phyloP scores from a whole-genome alignment of 2,329 filamentous ascomycete genomes.

The Zymoseptoria brevis region DNA sequence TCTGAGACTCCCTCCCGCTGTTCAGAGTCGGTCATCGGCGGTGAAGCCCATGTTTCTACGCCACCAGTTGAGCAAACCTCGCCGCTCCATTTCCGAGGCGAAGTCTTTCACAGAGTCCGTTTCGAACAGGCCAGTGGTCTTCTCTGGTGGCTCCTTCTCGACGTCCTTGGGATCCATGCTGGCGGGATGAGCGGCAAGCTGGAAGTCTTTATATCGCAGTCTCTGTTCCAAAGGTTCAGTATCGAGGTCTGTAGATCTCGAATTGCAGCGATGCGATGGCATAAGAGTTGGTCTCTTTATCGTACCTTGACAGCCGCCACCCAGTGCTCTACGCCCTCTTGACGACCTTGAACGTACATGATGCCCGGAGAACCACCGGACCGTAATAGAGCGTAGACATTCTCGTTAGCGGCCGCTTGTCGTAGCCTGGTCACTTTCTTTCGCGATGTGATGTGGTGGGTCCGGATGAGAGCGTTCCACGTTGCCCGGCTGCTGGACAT shows the following conservation, averaged over 20 bases:
- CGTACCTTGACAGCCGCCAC: conserved; percentile 52
- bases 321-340: conserved; percentile 52
- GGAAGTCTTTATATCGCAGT: conserved; percentile 65
- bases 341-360: conserved; percentile 67
- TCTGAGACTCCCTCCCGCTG: background rate
- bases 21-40: conserved; percentile 7
- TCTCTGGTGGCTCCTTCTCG: conserved; percentile 13
- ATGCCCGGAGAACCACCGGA: conserved; percentile 64
- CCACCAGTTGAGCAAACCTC: conserved; percentile 59
- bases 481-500: conserved; percentile 8
- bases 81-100: conserved; percentile 51
- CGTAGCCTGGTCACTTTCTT: conserved; percentile 61
- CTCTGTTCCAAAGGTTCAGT: conserved; percentile 23
- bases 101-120: conserved; percentile 59
- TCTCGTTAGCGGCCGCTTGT: conserved; percentile 54
- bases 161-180: conserved; percentile 16
- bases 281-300: background rate
- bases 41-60: conserved; percentile 55
- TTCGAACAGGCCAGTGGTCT: conserved; percentile 45
- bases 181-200: conserved; percentile 51
- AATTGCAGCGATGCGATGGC: background rate
- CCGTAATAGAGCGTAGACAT: conserved; percentile 58
- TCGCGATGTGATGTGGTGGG: conserved; percentile 73
- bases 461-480: conserved; percentile 59
- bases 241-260: background rate